A percentile compares a stretch with the other conserved stretches of the same genome.
phyloP scores from a whole-genome alignment of 2,329 filamentous ascomycete species.

The Colletotrichum camelliae region DNA sequence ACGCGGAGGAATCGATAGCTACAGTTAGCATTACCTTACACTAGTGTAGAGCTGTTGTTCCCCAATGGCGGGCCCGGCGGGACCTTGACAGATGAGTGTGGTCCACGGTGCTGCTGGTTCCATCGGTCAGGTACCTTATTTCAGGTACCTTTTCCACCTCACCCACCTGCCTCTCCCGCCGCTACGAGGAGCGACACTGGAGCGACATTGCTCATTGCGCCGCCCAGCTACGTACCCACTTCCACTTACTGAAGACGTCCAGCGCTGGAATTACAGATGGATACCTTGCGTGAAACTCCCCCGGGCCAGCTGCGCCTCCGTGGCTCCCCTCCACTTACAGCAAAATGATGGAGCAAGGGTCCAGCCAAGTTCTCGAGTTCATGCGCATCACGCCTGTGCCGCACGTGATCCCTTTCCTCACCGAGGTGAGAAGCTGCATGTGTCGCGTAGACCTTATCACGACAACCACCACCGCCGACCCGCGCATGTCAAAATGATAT shows the following conservation, averaged over 20 bases:
- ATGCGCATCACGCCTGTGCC: conserved; percentile 10
- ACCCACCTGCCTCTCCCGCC: not conserved
- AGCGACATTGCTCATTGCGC: not conserved
- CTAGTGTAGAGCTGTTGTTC: not conserved
- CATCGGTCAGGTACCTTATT: not conserved
- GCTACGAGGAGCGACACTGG: not conserved
- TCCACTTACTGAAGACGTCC: not conserved
- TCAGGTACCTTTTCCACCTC: not conserved
- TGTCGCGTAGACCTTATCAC: not conserved
- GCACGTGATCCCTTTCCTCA: conserved; percentile 3
- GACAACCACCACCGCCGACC: not conserved
- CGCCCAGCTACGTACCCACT: conserved; percentile 10
- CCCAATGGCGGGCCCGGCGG: conserved; percentile 7
- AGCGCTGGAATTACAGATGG: conserved; percentile 1
- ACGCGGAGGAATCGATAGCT: not conserved
- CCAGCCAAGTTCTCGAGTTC: conserved; percentile 16
- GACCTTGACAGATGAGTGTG: conserved; percentile 14
- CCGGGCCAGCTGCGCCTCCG: conserved; percentile 17
- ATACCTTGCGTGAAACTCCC: conserved; percentile 14
- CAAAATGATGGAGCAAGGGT: conserved; percentile 1
- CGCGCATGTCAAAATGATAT: not conserved
- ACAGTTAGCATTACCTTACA: not conserved
- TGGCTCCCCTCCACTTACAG: conserved; percentile 2
- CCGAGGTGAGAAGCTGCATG: not conserved
- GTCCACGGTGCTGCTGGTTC: not conserved